Conservation (phyloP, 192 early-diverging fungal genomes). For the Coemansia sp. region DNA sequence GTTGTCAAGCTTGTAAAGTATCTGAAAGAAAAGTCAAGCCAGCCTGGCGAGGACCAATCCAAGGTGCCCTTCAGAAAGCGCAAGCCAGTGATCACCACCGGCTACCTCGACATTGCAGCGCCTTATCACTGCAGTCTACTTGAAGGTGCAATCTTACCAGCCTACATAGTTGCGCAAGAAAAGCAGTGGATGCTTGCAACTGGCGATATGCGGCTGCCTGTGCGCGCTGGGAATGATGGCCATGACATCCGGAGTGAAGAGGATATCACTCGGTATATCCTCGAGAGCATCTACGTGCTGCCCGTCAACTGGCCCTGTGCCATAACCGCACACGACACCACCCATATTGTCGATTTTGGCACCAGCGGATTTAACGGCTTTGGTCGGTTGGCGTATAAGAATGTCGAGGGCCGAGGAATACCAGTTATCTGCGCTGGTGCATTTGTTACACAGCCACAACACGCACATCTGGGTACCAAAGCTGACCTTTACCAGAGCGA, state of each 20-base stretch:
- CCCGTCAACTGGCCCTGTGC: slow-evolving; percentile 55
- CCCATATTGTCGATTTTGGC: slow-evolving; percentile 86
- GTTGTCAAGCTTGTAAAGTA: slow-evolving; percentile 6
- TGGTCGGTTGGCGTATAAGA: slow-evolving; percentile 77
- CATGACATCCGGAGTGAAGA: slow-evolving; percentile 60
- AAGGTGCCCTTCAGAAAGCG: slow-evolving; percentile 69
- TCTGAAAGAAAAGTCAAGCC: slow-evolving; percentile 4
- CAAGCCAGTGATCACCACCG: slow-evolving; percentile 71
- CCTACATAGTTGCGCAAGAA: slow-evolving; percentile 62
- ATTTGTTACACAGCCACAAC: slow-evolving; percentile 29
- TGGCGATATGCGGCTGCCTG: slow-evolving; percentile 64
- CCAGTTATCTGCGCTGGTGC: slow-evolving; percentile 28
- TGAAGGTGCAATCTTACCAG: slow-evolving; percentile 51
- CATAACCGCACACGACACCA: slow-evolving; percentile 55
- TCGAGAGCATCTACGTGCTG: slow-evolving; percentile 65
- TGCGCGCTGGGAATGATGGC: slow-evolving; percentile 74
- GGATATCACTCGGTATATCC: slow-evolving; percentile 63
- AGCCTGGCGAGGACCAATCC: slow-evolving; percentile 52
- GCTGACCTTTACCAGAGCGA: slow-evolving; percentile 74
- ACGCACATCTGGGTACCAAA: slow-evolving; percentile 72
- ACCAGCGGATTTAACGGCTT: slow-evolving; percentile 80
- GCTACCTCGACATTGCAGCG: slow-evolving; percentile 78
- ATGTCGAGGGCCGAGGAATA: slow-evolving; percentile 82
- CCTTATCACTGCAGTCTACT: slow-evolving; percentile 61
- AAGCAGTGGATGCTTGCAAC: slow-evolving; percentile 60